Base-by-base conservation (phyloP, 1,139 yeast genomes). In the Protomyces gravidus region DNA sequence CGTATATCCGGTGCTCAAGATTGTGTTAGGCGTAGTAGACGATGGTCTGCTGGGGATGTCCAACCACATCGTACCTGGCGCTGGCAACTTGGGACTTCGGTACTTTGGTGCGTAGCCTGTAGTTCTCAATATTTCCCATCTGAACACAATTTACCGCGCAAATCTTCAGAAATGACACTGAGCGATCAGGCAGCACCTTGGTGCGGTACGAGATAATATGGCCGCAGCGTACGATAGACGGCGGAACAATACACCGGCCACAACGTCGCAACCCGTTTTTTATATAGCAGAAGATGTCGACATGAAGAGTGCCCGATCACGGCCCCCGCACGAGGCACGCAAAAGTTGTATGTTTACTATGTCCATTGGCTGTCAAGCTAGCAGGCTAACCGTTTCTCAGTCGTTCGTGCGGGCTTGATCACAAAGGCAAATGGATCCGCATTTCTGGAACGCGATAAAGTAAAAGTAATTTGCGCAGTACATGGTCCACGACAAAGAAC, bases 11-110 rank as follows among this genome's bases (percentile, higher is more conserved):
- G 70, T 76, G 2, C 82, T 89, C 1, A 79, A 80, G 40, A 73
- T 89, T 5, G 85, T 86, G 11, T 83, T 84, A 45, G 97, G 92
- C 1, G 79, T 80, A 63, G 73, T 87, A 63, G 84, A 64, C 40
- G 64, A 64, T 11, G 62, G 56, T 7, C 36, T 57, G 25, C 36
- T 57, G 5, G 53, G 52, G 17, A 13, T 45, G n/a, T 45, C 55
- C n/a, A 55, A 45, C 11, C 58, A 49, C 40, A 56, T 60, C 23
- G 36, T 26, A 11, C 62, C 62, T 15, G 62, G 62, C 9, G 53
- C 55, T n/a, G 62, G 62, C 4, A 56, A 60, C 27, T 45, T 60
- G 28, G 62, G 62, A 2, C 58, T 50, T 15, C 56, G 60, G 5
- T 60, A 60, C 26, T 60, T 55, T 27, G 62, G 62, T 5, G 55